A percentile compares a stretch with the other conserved stretches of the same genome.
phyloP scores from a whole-genome alignment of 192 early-diverging fungal genomes.

The Phlyctochytrium arcticum region DNA sequence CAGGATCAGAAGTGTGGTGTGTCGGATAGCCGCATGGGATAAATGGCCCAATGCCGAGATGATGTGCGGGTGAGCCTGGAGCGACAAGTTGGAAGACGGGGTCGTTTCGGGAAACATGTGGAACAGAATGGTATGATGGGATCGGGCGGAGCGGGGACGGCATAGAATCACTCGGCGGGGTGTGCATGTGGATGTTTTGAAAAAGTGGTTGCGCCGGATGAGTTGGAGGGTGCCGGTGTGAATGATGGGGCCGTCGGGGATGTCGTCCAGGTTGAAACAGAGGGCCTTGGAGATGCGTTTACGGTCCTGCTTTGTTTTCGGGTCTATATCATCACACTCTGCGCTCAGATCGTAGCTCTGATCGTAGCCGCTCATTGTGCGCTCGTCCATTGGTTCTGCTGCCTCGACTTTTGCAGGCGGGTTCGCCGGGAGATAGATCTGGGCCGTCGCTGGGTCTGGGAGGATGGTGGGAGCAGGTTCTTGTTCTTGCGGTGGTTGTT shows the following conservation, averaged over 20 bases:
- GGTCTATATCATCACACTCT: too few relatives aligned
- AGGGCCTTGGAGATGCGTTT: too few relatives aligned
- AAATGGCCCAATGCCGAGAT: not conserved
- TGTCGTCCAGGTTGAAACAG: too few relatives aligned
- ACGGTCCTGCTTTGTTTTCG: too few relatives aligned
- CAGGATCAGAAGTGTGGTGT: not conserved
- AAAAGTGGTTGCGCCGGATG: not conserved
- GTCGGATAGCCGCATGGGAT: slow-evolving; percentile 1
- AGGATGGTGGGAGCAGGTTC: too few relatives aligned
- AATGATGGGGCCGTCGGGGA: not conserved
- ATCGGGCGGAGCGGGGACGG: not conserved
- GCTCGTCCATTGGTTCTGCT: too few relatives aligned
- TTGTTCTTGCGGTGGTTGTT: too few relatives aligned
- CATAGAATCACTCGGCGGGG: slow-evolving; percentile 5
- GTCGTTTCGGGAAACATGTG: slow-evolving; percentile 10
- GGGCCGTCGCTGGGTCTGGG: too few relatives aligned
- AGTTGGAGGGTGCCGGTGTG: not conserved
- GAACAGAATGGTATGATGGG: not conserved
- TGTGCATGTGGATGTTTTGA: not conserved
- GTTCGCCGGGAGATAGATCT: too few relatives aligned
- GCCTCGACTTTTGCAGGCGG: too few relatives aligned
- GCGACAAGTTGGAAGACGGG: not conserved
- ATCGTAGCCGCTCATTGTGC: too few relatives aligned
- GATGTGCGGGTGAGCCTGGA: not conserved
- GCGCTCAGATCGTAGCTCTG: too few relatives aligned